Evolutionary conservation across 2,329 filamentous ascomycete species (phyloP).

Genomic region (Canariomyces notabilis): DNA sequence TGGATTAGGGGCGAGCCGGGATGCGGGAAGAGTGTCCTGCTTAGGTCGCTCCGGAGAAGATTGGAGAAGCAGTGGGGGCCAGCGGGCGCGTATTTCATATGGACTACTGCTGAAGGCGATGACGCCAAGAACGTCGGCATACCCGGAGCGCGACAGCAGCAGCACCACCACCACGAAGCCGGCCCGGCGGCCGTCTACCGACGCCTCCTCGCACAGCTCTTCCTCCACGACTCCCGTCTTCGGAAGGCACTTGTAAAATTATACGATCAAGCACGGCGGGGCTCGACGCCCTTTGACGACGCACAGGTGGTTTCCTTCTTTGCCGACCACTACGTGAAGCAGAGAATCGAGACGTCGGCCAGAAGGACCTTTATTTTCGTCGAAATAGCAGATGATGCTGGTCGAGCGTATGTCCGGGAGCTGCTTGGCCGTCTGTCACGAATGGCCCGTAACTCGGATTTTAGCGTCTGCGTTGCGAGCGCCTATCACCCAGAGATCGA

Average conservation of each 20-base stretch:
- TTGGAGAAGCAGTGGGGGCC: constrained; percentile 28
- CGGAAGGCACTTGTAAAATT: constrained; percentile 25
- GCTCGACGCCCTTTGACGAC: constrained; percentile 24
- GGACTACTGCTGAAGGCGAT: constrained; percentile 23
- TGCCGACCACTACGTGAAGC: constrained; percentile 29
- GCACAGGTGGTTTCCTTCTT: constrained; percentile 30
- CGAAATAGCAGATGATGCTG: constrained; percentile 28
- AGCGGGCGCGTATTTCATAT: constrained; percentile 27
- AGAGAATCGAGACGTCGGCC: constrained; percentile 24
- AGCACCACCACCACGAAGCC: too few species aligned
- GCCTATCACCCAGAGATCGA: constrained; percentile 22
- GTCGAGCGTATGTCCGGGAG: constrained; percentile 25
- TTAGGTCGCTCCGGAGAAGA: constrained; percentile 26
- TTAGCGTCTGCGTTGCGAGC: constrained; percentile 31
- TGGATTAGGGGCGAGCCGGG: constrained; percentile 31
- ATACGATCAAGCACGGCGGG: constrained; percentile 12
- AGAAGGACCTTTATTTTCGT: constrained; percentile 31
- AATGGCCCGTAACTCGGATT: constrained; percentile 30
- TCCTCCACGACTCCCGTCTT: constrained; percentile 27
- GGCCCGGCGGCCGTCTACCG: constrained; percentile 27
- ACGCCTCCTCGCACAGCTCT: constrained; percentile 29
- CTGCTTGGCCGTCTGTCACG: constrained; percentile 27
- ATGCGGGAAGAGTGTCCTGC: constrained; percentile 30
- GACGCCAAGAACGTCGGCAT: constrained; percentile 21
- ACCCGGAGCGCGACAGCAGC: constrained; percentile 12